Evolutionary conservation across 2,329 filamentous ascomycete species (phyloP), one percentile per base, ranked within the genome.

Genomic region (Rasamsonia emersonii): DNA sequence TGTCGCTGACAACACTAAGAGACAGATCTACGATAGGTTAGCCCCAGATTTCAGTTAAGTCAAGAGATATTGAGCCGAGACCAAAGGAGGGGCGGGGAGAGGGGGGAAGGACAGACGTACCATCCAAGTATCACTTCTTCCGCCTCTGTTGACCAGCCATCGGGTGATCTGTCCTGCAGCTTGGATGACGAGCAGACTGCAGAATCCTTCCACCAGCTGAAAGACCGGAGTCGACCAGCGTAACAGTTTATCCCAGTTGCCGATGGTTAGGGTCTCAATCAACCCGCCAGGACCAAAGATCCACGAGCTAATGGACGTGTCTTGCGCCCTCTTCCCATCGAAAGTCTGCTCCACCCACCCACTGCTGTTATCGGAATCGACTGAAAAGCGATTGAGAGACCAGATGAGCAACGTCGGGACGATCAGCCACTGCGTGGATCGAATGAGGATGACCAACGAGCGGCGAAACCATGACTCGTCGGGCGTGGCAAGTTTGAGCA

Each of bases 61-160:
- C n/a, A n/a, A n/a, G n/a, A n/a, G n/a, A n/a, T n/a, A n/a, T n/a
- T n/a, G n/a, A n/a, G n/a, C n/a, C n/a, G n/a, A n/a, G n/a, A n/a
- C n/a, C n/a, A n/a, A n/a, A n/a, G n/a, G n/a, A n/a, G n/a, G n/a
- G n/a, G n/a, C n/a, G n/a, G n/a, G n/a, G n/a, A n/a, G n/a, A n/a
- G n/a, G n/a, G n/a, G n/a, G n/a, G n/a, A 18, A 14, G 9, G 7
- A 35, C 9, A 34, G 26, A 69, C 80, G 59, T 68, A 91, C 86
- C 76, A 96, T 85, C 91, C 89, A 96, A 40, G 80, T 93, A 63
- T 98, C 91, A 50, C 88, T 93, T 50, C 86, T 77, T 49, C 89
- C 86, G 43, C 67, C 65, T 50, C 83, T 71, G 62, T 96, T 96
- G 34, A 96, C 89, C 18, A 96, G 73, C 80, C 86, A 96, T 58